phyloP scores from a whole-genome alignment of 2,329 filamentous ascomycete species.

The Penicillium sp. region DNA sequence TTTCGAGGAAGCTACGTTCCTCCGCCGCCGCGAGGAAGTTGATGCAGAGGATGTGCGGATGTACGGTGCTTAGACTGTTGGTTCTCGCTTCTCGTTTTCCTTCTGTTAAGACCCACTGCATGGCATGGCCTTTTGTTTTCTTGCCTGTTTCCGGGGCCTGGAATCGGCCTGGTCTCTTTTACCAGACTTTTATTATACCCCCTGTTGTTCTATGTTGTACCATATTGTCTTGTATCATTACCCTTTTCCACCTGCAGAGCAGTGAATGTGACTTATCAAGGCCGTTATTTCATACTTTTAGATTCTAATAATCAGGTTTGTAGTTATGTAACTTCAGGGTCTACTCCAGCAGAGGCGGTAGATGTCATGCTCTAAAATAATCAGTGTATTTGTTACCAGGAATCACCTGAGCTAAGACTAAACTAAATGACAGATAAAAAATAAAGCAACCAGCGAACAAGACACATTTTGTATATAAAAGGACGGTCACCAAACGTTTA shows the following conservation, averaged over 20 bases:
- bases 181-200: slow-evolving; percentile 1
- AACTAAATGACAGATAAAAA: not conserved
- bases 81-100: not conserved
- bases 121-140: not conserved
- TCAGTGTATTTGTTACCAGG: not conserved
- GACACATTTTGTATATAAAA: not conserved
- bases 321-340: not conserved
- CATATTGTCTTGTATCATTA: not conserved
- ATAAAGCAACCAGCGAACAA: not conserved
- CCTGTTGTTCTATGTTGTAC: not conserved
- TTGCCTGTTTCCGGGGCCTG: not conserved
- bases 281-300: not conserved
- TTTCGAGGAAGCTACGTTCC: slow-evolving; percentile 6
- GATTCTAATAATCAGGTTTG: not conserved
- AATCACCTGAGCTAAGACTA: not conserved
- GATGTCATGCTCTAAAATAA: not conserved
- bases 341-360: too few relatives aligned
- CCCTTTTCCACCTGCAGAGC: not conserved
- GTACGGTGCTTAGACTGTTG: slow-evolving; percentile 31
- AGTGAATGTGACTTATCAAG: not conserved
- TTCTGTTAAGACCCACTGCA: not conserved
- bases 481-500: not conserved
- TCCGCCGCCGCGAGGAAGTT: slow-evolving; percentile 3
- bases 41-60: slow-evolving; percentile 33
- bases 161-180: not conserved